Conservation (phyloP, 1,284 basidiomycete genomes). For the Leccinum pseudoinsigne region DNA sequence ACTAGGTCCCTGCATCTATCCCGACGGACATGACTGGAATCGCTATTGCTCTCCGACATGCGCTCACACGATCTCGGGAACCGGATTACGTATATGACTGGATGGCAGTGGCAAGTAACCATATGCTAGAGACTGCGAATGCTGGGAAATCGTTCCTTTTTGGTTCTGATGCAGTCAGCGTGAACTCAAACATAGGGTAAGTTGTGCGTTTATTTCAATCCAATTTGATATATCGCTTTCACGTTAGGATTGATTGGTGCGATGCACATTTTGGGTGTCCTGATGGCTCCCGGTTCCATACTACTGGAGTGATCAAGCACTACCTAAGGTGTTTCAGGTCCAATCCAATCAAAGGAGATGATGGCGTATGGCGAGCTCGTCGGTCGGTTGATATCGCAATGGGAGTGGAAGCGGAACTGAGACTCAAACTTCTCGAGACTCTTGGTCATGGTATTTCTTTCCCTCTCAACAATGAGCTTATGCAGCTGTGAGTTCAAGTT, state of each 20-base stretch:
- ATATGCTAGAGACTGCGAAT: conserved; percentile 31
- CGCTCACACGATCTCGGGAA: conserved; percentile 24
- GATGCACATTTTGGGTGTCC: conserved; percentile 34
- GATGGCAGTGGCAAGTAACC: conserved; percentile 29
- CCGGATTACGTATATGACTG: conserved; percentile 24
- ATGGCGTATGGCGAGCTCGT: conserved; percentile 22
- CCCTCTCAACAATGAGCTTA: conserved; percentile 9
- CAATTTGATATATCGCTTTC: neutral
- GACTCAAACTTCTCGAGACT: conserved; percentile 17
- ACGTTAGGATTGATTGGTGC: conserved; percentile 30
- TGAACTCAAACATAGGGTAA: conserved; percentile 36
- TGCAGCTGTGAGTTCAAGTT: neutral
- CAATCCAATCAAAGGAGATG: conserved; percentile 25
- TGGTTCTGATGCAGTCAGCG: conserved; percentile 17
- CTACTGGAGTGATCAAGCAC: conserved; percentile 21
- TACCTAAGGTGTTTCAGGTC: conserved; percentile 35
- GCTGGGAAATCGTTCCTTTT: conserved; percentile 24
- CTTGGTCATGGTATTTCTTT: conserved; percentile 16
- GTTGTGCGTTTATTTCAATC: conserved; percentile 3
- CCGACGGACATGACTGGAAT: conserved; percentile 22
- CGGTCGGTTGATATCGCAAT: conserved; percentile 26
- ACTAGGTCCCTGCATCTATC: conserved; percentile 18
- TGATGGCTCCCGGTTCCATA: conserved; percentile 24
- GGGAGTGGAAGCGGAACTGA: conserved; percentile 21
- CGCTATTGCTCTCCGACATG: conserved; percentile 27